Evolutionary conservation across 176 grass and related monocot species (phyloP).

Genomic region (Oryza coarctata): DNA sequence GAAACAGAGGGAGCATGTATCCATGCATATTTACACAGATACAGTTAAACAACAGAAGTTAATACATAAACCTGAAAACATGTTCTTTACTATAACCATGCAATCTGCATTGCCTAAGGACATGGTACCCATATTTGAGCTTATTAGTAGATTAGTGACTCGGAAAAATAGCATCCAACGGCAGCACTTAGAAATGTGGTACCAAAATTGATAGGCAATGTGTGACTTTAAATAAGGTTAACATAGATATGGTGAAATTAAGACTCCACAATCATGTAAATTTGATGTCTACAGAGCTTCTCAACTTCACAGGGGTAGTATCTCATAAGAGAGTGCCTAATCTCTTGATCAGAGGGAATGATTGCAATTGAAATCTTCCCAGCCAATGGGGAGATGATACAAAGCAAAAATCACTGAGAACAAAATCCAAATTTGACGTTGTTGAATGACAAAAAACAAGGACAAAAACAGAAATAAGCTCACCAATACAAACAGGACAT

Average conservation of each 20-base stretch:
- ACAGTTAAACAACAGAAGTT: background rate
- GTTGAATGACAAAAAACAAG: background rate
- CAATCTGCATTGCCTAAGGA: background rate
- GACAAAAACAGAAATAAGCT: conserved; percentile 26
- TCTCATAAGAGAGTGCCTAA: background rate
- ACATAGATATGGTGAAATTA: background rate
- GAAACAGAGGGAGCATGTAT: background rate
- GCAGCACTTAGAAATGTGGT: background rate
- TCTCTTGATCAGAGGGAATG: conserved; percentile 5
- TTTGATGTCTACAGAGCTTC: background rate
- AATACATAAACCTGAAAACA: background rate
- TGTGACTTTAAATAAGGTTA: background rate
- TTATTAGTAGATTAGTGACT: background rate
- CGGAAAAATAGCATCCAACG: background rate
- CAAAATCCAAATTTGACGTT: background rate
- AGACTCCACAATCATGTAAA: background rate
- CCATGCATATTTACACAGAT: background rate
- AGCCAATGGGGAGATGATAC: background rate
- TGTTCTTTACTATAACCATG: background rate
- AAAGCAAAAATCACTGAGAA: background rate
- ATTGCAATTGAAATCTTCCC: background rate
- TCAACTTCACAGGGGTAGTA: background rate
- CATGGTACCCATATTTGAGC: background rate
- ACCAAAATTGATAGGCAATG: background rate
- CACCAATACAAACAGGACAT: conserved; percentile 94